Conservation (phyloP, 1,139 yeast genomes). For the Scheffersomyces quercinus region DNA sequence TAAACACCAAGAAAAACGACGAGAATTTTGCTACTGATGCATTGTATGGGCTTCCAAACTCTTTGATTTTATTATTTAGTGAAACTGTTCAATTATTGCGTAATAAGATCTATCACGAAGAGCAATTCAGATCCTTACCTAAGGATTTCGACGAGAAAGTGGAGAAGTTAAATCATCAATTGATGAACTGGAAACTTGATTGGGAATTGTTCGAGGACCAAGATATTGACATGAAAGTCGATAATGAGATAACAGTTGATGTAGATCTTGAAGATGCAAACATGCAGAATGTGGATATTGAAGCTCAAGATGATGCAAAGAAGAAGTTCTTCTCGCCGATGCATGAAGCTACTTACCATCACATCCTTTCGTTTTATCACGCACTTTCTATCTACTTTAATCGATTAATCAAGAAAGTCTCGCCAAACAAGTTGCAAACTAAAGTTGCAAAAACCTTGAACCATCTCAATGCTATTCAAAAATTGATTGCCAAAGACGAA, state of each 20-base stretch:
- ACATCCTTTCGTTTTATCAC: conserved; percentile 76
- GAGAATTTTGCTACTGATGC: conserved; percentile 77
- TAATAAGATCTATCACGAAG: conserved; percentile 55
- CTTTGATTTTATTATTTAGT: conserved; percentile 69
- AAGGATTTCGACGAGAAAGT: conserved; percentile 47
- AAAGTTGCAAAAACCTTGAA: conserved; percentile 61
- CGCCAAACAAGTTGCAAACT: conserved; percentile 54
- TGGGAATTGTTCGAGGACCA: conserved; percentile 46
- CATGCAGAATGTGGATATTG: conserved; percentile 17
- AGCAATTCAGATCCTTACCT: conserved; percentile 33
- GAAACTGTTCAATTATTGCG: conserved; percentile 68
- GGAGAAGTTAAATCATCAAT: conserved; percentile 47
- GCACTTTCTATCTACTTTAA: conserved; percentile 75
- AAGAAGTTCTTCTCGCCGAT: conserved; percentile 49
- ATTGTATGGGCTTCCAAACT: conserved; percentile 81
- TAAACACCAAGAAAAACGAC: conserved; percentile 46
- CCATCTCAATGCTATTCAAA: conserved; percentile 66
- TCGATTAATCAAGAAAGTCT: conserved; percentile 59
- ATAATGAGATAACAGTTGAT: conserved; percentile 8
- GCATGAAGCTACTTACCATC: conserved; percentile 81
- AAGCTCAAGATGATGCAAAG: conserved; percentile 11
- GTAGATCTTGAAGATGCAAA: conserved; percentile 12
- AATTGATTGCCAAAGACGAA: conserved; percentile 52
- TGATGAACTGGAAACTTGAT: conserved; percentile 68
- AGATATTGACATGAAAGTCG: conserved; percentile 2